Evolutionary conservation across 2,329 filamentous ascomycete genomes (phyloP).

Genomic region (Cucurbitaria berberidis): DNA sequence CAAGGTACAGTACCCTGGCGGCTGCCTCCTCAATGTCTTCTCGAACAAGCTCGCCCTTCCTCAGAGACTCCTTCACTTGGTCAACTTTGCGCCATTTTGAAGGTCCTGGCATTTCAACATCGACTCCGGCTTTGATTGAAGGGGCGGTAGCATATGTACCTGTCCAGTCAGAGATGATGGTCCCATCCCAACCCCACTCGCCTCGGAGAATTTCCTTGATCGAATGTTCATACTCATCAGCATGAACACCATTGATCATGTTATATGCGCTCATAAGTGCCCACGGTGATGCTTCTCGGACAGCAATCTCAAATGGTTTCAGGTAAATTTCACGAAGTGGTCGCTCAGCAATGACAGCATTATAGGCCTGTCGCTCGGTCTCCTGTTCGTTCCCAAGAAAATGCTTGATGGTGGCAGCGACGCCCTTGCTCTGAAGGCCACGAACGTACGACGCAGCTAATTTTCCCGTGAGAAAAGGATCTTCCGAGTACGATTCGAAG

Average conservation of each 20-base stretch:
- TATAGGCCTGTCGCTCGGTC: conserved; percentile 68
- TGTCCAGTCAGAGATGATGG: conserved; percentile 53
- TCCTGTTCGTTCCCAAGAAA: conserved; percentile 78
- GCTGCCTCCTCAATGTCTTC: conserved; percentile 53
- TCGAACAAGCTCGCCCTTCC: conserved; percentile 53
- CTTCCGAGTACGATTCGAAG: conserved; percentile 87
- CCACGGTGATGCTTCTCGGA: conserved; percentile 71
- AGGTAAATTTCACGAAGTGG: conserved; percentile 73
- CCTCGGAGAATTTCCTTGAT: conserved; percentile 53
- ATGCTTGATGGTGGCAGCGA: conserved; percentile 81
- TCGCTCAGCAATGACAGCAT: conserved; percentile 69
- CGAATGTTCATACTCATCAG: conserved; percentile 46
- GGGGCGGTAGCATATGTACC: conserved; percentile 49
- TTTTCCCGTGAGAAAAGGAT: conserved; percentile 77
- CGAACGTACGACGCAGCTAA: conserved; percentile 74
- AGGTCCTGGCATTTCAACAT: conserved; percentile 51
- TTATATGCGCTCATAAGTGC: conserved; percentile 74
- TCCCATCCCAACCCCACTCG: conserved; percentile 52
- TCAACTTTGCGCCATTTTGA: conserved; percentile 48
- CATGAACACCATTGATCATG: conserved; percentile 65
- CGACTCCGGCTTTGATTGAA: conserved; percentile 48
- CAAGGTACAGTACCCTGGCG: conserved; percentile 66
- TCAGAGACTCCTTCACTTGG: conserved; percentile 42
- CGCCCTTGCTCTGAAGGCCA: conserved; percentile 73
- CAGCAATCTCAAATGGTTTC: conserved; percentile 75